Evolutionary conservation across 345 rosid genomes (phyloP).

Genomic region (Bruguiera parviflora): DNA sequence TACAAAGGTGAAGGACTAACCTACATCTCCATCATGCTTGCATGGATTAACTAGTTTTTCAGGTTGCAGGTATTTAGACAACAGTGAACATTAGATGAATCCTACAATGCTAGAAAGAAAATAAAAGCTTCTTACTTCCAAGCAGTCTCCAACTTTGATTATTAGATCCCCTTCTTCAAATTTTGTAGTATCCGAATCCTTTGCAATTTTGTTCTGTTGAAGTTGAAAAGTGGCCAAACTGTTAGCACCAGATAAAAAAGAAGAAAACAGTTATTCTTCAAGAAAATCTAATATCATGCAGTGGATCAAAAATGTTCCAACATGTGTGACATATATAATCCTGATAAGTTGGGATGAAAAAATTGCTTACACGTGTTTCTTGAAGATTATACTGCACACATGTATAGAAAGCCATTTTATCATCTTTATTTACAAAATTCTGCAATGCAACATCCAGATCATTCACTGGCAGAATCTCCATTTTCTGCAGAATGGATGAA

Average conservation of each 20-base stretch:
- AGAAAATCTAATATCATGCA: background rate
- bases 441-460: conserved; percentile 94
- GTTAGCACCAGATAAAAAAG: conserved; percentile 12
- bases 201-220: conserved; percentile 71
- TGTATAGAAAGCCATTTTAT: conserved; percentile 81
- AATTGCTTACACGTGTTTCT: conserved; percentile 85
- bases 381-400: conserved; percentile 83
- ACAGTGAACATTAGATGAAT: background rate
- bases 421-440: conserved; percentile 95
- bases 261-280: background rate
- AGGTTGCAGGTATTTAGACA: conserved; percentile 3
- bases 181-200: conserved; percentile 60
- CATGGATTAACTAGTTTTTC: background rate
- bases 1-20: no score
- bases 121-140: conserved; percentile 61
- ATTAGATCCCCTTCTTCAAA: conserved; percentile 77
- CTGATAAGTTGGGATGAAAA: conserved; percentile 2
- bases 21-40: background rate
- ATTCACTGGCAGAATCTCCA: conserved; percentile 96
- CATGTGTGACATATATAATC: background rate
- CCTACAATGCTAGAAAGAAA: background rate
- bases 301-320: conserved; percentile 5
- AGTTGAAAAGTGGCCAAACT: conserved; percentile 18
- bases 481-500: conserved; percentile 60
- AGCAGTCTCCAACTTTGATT: conserved; percentile 88